These are phyloP conservation scores for Ceratocystis eucalypticola DNA, from an alignment of 2,329 filamentous ascomycete genomes.

Conservation along the genomic window DNA sequence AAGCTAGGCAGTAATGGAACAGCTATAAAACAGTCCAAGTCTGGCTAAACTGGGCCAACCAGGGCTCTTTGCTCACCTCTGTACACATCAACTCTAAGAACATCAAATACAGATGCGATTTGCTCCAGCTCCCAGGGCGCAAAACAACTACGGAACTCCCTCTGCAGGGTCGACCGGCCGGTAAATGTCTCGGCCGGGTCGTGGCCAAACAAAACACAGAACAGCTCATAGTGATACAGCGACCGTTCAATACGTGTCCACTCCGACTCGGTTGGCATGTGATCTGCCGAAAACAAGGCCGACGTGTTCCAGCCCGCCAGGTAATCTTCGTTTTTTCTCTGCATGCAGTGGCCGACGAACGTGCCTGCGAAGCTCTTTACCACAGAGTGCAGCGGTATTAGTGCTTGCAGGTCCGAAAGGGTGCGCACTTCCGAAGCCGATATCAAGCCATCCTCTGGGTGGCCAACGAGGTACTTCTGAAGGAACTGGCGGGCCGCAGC, in stretches of 20 bases:
- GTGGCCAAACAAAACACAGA: slow-evolving; percentile 17
- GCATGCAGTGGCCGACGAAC: slow-evolving; percentile 1
- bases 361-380: neutral
- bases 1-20: neutral
- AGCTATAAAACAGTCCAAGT: neutral
- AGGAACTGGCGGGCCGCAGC: neutral
- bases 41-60: too few relatives aligned
- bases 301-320: slow-evolving; percentile 9
- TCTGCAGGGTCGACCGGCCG: slow-evolving; percentile 7
- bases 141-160: slow-evolving; percentile 11
- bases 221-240: slow-evolving; percentile 16
- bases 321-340: neutral
- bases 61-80: slow-evolving; percentile 7
- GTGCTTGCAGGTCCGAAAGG: neutral
- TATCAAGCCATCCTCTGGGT: neutral
- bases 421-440: neutral
- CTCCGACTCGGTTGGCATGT: neutral
- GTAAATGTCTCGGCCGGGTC: neutral
- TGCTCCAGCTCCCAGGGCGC: slow-evolving; percentile 16
- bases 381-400: neutral
- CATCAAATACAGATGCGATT: slow-evolving; percentile 16
- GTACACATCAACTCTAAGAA: slow-evolving; percentile 7
- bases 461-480: neutral
- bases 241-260: slow-evolving; percentile 11
- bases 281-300: slow-evolving; percentile 4